Evolutionary conservation across 2,329 filamentous ascomycete species (phyloP).

Genomic region (Pseudogymnoascus sp.): DNA sequence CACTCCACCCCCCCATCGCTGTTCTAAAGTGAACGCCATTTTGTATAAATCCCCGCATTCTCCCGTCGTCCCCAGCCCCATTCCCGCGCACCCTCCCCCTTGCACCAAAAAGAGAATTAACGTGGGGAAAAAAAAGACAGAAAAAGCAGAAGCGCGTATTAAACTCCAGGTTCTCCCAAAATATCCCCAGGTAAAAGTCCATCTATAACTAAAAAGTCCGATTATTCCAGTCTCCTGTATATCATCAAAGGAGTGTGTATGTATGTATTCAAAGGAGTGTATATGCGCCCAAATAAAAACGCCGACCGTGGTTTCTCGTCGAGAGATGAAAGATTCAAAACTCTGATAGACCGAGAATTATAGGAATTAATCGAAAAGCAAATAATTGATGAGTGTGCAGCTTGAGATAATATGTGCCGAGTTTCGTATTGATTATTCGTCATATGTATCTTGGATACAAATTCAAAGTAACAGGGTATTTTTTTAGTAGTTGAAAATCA

Average conservation of each 20-base stretch:
- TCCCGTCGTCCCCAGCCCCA: background rate
- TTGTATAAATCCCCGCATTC: background rate
- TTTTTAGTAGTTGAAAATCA: slow-evolving; percentile 40
- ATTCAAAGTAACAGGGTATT: background rate
- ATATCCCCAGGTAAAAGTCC: background rate
- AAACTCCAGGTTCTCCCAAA: background rate
- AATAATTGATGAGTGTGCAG: background rate
- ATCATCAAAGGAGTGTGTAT: background rate
- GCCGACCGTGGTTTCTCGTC: background rate
- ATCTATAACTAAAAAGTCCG: background rate
- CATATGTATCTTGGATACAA: background rate
- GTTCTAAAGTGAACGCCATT: background rate
- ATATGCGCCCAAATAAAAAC: background rate
- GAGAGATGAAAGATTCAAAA: background rate
- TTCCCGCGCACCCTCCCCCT: background rate
- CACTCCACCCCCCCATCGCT: background rate
- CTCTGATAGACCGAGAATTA: background rate
- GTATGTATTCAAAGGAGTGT: background rate
- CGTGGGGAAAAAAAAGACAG: background rate
- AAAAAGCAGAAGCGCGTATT: background rate
- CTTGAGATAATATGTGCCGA: background rate
- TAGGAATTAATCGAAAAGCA: background rate
- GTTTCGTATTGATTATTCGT: background rate
- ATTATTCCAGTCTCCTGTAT: background rate
- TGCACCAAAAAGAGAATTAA: background rate